These are phyloP conservation scores for Abelmoschus esculentus DNA, from an alignment of 345 rosid species.

Conservation along the genomic window DNA sequence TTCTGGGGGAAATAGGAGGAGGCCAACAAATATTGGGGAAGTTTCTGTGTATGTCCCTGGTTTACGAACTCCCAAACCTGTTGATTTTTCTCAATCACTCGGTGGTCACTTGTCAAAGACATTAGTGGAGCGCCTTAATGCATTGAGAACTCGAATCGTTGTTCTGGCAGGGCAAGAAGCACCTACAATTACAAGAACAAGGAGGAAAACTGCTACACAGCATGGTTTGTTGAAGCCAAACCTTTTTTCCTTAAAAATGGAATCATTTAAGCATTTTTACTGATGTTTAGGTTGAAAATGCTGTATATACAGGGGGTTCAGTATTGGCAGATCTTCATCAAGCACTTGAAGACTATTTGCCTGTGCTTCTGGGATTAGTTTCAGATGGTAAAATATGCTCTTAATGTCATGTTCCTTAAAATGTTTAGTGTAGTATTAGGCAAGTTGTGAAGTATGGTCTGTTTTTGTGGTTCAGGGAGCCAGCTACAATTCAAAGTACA, in stretches of 20 bases:
- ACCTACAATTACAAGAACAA: slow-evolving; percentile 83
- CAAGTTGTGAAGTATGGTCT: slow-evolving; percentile 2
- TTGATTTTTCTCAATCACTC: slow-evolving; percentile 66
- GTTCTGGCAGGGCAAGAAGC: slow-evolving; percentile 98
- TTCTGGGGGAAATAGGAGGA: slow-evolving; percentile 68
- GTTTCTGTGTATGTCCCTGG: slow-evolving; percentile 88
- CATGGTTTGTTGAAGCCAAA: slow-evolving; percentile 50
- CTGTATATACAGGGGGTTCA: slow-evolving; percentile 61
- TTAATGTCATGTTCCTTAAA: background rate
- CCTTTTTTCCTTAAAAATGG: background rate
- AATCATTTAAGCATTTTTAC: background rate
- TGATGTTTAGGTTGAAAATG: slow-evolving; percentile 17
- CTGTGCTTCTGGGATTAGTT: slow-evolving; percentile 79
- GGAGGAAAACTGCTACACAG: slow-evolving; percentile 87
- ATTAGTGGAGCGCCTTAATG: slow-evolving; percentile 68
- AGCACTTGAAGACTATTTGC: slow-evolving; percentile 94
- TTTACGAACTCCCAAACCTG: slow-evolving; percentile 82
- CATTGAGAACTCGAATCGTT: slow-evolving; percentile 83
- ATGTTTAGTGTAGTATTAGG: slow-evolving; percentile 6
- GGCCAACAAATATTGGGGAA: slow-evolving; percentile 87
- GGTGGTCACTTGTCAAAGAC: slow-evolving; percentile 63
- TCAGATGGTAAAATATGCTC: slow-evolving; percentile 55
- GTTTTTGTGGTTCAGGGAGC: slow-evolving; percentile 38
- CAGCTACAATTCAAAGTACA: slow-evolving; percentile 63
- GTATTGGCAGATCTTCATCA: slow-evolving; percentile 89